A percentile compares a stretch with the other conserved stretches of the same genome.
Evolutionary conservation across 257 asterid genomes (phyloP).

Genomic region (Solanum tarapatanum): DNA sequence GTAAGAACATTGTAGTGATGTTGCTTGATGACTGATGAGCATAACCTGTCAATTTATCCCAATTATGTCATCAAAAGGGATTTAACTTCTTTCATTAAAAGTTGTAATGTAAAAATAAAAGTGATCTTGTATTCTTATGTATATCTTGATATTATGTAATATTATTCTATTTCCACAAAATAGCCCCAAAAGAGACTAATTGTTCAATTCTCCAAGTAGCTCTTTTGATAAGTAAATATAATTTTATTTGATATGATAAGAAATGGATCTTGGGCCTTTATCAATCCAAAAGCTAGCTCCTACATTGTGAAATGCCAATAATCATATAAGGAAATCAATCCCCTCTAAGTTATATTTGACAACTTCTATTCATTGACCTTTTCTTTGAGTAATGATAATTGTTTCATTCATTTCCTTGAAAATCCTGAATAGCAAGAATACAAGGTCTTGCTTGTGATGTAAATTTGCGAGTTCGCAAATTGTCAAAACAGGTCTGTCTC

Average conservation of each 20-base stretch:
- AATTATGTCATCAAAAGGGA: background rate
- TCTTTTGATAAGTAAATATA: background rate
- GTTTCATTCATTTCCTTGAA: background rate
- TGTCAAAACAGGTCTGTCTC: background rate
- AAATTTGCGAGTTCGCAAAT: background rate
- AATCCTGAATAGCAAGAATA: background rate
- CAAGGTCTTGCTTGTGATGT: background rate
- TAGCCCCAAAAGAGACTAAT: background rate
- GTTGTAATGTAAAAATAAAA: background rate
- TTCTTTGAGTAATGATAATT: background rate
- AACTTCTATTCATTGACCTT: background rate
- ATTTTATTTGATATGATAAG: background rate
- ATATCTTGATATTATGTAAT: background rate
- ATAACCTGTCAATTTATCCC: background rate
- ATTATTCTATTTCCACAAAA: background rate
- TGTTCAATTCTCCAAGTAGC: background rate
- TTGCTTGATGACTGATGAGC: background rate
- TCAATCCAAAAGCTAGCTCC: background rate
- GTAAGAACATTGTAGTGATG: background rate
- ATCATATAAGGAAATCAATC: background rate
- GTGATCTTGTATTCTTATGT: background rate
- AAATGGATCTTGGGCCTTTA: background rate
- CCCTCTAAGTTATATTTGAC: background rate
- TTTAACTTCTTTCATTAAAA: background rate
- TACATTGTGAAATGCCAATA: background rate